Percentiles rank a stretch among this genome's conserved stretches.
phyloP scores from a whole-genome alignment of 148 eudicot species.

The Spergularia bocconei region DNA sequence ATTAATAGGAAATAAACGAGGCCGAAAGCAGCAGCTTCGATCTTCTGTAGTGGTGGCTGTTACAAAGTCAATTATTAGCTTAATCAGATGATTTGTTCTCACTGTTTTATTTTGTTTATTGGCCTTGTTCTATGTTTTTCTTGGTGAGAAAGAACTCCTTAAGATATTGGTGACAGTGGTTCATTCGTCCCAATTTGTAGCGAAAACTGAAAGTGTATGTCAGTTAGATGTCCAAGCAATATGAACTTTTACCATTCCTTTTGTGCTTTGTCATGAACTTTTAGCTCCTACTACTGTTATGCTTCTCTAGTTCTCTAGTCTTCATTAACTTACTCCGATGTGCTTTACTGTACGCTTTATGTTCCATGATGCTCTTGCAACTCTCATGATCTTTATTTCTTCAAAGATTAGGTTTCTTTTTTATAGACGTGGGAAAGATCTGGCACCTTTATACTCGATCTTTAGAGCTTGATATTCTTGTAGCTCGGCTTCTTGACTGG shows the following conservation, averaged over 20 bases:
- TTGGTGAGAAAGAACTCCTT: constrained; percentile 7
- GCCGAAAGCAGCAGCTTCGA: constrained; percentile 22
- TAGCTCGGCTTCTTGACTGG: background rate
- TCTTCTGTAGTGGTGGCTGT: constrained; percentile 13
- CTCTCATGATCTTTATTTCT: background rate
- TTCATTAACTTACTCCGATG: background rate
- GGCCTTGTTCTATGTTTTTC: constrained; percentile 12
- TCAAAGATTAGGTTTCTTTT: too few relatives aligned
- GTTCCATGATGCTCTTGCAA: background rate
- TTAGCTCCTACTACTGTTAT: too few relatives aligned
- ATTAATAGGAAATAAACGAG: background rate
- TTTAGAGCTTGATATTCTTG: background rate
- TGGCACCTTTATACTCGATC: background rate
- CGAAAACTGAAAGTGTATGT: background rate
- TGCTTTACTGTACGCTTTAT: background rate
- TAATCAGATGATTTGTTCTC: constrained; percentile 2
- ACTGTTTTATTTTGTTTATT: constrained; percentile 8
- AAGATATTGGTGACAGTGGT: background rate
- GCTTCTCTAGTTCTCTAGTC: background rate
- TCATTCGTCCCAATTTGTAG: constrained; percentile 7
- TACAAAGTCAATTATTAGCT: constrained; percentile 20
- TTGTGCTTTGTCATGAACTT: too few relatives aligned
- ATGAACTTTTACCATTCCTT: too few relatives aligned
- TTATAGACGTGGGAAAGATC: background rate
- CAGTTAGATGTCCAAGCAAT: too few relatives aligned